These are phyloP conservation scores for Corynascus novoguineensis DNA, from an alignment of 495 filamentous ascomycete genomes.

Conservation along the genomic window DNA sequence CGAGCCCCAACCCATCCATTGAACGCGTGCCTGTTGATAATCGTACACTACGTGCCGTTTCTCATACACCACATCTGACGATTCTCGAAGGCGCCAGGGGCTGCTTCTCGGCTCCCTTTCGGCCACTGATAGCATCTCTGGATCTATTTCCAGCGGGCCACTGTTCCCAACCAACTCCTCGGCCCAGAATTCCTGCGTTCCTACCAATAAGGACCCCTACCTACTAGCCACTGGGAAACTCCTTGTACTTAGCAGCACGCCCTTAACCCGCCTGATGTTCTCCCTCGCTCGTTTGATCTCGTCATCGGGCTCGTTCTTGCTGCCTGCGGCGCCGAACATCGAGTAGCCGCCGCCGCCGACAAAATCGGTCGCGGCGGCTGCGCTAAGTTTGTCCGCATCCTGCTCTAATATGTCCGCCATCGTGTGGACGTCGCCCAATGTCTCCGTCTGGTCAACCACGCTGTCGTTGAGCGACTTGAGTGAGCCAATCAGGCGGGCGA, in stretches of 20 bases:
- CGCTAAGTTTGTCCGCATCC: slow-evolving; percentile 41
- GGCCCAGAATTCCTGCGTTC: too few species aligned
- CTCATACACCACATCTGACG: too few species aligned
- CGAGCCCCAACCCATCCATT: too few species aligned
- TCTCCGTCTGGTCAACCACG: slow-evolving; percentile 36
- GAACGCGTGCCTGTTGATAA: too few species aligned
- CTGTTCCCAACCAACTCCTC: too few species aligned
- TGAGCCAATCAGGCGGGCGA: slow-evolving; percentile 39
- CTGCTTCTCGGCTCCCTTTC: too few species aligned
- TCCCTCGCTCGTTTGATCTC: slow-evolving; percentile 70
- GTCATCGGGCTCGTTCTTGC: slow-evolving; percentile 59
- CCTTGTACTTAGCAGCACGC: slow-evolving; percentile 75
- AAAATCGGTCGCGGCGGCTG: slow-evolving; percentile 28
- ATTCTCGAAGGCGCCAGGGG: too few species aligned
- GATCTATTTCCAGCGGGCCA: too few species aligned
- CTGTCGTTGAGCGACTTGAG: slow-evolving; percentile 49
- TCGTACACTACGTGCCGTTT: too few species aligned
- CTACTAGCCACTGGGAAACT: slow-evolving; percentile 46
- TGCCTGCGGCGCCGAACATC: slow-evolving; percentile 35
- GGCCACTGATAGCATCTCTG: too few species aligned
- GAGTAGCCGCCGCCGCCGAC: slow-evolving; percentile 32
- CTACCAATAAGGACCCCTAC: not conserved
- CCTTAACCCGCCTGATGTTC: slow-evolving; percentile 90
- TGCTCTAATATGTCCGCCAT: slow-evolving; percentile 45
- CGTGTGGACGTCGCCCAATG: slow-evolving; percentile 34